A percentile compares a stretch with the other conserved stretches of the same genome.
These are phyloP conservation scores for Boechera stricta DNA, from an alignment of 345 rosid genomes.

Conservation along the genomic window DNA sequence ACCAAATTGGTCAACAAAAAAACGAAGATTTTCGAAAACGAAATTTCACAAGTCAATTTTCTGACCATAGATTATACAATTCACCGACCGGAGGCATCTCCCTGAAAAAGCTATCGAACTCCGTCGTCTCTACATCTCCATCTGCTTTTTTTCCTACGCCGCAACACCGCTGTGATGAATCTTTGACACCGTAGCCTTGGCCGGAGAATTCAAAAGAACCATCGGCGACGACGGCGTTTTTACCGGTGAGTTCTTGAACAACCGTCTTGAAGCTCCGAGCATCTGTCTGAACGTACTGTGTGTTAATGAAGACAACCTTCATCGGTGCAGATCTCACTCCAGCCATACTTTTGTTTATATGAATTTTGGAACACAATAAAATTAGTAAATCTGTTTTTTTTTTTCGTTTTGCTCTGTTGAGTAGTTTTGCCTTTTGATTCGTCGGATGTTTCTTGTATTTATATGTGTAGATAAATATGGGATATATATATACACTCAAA, in stretches of 20 bases:
- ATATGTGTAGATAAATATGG: conserved; percentile 25
- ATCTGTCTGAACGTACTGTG: conserved; percentile 61
- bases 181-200: conserved; percentile 1
- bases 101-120: conserved; percentile 51
- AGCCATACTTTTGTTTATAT: conserved; percentile 31
- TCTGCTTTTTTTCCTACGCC: conserved; percentile 16
- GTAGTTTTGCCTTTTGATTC: conserved; percentile 30
- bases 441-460: conserved; percentile 31
- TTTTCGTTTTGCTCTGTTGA: conserved; percentile 14
- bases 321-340: conserved; percentile 46
- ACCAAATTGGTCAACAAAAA: background rate
- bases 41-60: conserved; percentile 4
- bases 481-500: background rate
- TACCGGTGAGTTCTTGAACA: conserved; percentile 74
- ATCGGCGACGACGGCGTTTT: conserved; percentile 52
- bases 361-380: background rate
- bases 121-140: conserved; percentile 39
- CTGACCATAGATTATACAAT: conserved; percentile 40
- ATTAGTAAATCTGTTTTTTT: background rate
- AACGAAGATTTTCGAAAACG: background rate
- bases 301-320: conserved; percentile 61
- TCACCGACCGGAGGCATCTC: conserved; percentile 55
- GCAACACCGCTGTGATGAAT: background rate
- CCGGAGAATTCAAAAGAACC: conserved; percentile 38
- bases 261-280: conserved; percentile 64